phyloP scores from a whole-genome alignment of 2,329 filamentous ascomycete species.

The Botrytis aclada region DNA sequence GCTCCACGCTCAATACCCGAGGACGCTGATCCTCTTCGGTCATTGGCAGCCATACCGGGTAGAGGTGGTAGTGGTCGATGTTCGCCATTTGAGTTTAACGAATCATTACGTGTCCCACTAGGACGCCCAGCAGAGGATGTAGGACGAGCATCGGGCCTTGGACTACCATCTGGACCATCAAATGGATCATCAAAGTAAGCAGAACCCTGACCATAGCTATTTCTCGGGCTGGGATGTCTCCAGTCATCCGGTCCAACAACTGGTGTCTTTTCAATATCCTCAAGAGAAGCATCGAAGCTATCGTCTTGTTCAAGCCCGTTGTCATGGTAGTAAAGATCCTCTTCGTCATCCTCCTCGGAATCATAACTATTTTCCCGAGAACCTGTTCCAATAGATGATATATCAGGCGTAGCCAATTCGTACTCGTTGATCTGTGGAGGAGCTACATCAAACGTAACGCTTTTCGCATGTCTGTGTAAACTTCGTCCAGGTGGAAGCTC shows the following conservation, averaged over 20 bases:
- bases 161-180: conserved; percentile 59
- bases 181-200: conserved; percentile 60
- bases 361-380: conserved; percentile 94
- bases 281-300: conserved; percentile 92
- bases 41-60: conserved; percentile 56
- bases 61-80: conserved; percentile 83
- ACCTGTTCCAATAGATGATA: conserved; percentile 86
- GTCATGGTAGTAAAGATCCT: conserved; percentile 53
- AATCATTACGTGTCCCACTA: conserved; percentile 64
- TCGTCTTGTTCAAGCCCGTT: conserved; percentile 64
- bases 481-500: conserved; percentile 62
- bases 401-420: conserved; percentile 93
- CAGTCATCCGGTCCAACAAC: conserved; percentile 98
- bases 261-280: conserved; percentile 95
- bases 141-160: conserved; percentile 53
- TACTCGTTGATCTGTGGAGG: conserved; percentile 97
- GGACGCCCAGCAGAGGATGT: conserved; percentile 44
- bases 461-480: conserved; percentile 85
- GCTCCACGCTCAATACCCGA: conserved; percentile 68
- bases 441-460: conserved; percentile 92
- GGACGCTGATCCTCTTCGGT: conserved; percentile 49
- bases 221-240: conserved; percentile 65
- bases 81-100: conserved; percentile 73
- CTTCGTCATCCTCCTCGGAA: conserved; percentile 72
- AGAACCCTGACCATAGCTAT: conserved; percentile 29